Percentiles rank a stretch among this genome's conserved stretches.
phyloP scores from a whole-genome alignment of 208 protist species.

The Naegleria lovaniensis region DNA sequence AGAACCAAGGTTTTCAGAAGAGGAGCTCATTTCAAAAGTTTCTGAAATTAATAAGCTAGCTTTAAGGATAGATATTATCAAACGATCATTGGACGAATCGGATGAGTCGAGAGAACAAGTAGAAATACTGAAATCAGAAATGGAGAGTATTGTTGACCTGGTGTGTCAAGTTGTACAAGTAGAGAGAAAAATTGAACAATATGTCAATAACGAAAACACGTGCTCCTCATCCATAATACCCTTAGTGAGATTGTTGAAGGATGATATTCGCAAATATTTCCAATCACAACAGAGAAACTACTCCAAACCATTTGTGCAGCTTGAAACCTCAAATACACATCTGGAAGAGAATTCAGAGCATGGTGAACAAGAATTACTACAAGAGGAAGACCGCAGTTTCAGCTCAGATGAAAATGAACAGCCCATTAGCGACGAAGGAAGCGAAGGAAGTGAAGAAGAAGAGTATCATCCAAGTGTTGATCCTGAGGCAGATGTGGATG shows the following conservation, averaged over 20 bases:
- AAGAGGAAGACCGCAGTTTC: not conserved
- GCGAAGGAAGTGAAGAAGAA: not conserved
- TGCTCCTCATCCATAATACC: not conserved
- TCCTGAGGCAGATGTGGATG: not conserved
- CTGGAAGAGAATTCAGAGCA: not conserved
- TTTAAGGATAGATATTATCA: not conserved
- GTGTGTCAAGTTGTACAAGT: not conserved
- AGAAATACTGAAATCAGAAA: not conserved
- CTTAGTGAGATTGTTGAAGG: not conserved
- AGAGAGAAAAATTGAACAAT: not conserved
- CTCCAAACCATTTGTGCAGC: not conserved
- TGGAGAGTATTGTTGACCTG: not conserved
- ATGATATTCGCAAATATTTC: not conserved
- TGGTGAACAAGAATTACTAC: not conserved
- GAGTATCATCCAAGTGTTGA: not conserved
- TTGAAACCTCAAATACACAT: not conserved
- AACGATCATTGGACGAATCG: not conserved
- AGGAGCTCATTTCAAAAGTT: not conserved
- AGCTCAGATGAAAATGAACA: not conserved
- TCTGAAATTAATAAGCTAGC: not conserved
- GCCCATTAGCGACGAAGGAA: too few relatives aligned
- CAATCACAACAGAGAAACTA: not conserved
- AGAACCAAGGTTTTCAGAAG: not conserved
- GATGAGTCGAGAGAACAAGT: not conserved
- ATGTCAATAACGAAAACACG: not conserved